A percentile compares a stretch with the other conserved stretches of the same genome.
These are phyloP conservation scores for Aureobasidium sp. DNA, from an alignment of 2,329 filamentous ascomycete species.

Conservation along the genomic window DNA sequence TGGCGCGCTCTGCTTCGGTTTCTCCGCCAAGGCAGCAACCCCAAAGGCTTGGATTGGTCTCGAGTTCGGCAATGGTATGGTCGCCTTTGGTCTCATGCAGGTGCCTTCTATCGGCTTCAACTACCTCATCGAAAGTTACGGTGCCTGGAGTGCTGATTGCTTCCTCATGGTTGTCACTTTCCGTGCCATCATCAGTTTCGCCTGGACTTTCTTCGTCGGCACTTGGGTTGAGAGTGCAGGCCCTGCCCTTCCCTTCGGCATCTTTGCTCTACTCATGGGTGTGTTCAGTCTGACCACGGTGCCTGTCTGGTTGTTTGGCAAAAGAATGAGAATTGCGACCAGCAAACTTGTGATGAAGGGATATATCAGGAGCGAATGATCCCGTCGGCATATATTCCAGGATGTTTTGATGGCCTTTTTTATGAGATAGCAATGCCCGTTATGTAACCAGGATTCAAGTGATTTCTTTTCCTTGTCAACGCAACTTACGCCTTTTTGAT, in stretches of 20 bases:
- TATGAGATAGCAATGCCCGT: not conserved
- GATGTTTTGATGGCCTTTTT: not conserved
- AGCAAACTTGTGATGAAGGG: not conserved
- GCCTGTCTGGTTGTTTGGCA: constrained; percentile 31
- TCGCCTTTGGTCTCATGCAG: constrained; percentile 34
- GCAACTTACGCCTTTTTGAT: not conserved
- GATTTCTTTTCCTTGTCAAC: not conserved
- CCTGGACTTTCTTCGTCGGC: constrained; percentile 47
- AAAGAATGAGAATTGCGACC: constrained; percentile 34
- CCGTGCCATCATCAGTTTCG: constrained; percentile 42
- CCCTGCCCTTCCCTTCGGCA: constrained; percentile 42
- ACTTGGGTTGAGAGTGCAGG: constrained; percentile 39
- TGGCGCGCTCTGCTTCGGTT: constrained; percentile 33
- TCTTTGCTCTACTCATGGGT: constrained; percentile 46
- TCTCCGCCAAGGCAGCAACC: constrained; percentile 30
- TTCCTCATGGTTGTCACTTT: constrained; percentile 46
- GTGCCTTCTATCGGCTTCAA: constrained; percentile 36
- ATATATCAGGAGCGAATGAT: not conserved
- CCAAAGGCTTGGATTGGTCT: constrained; percentile 31
- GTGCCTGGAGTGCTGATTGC: constrained; percentile 35
- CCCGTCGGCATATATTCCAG: not conserved
- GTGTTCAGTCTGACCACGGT: constrained; percentile 35
- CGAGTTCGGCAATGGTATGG: constrained; percentile 31
- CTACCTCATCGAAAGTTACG: constrained; percentile 29
- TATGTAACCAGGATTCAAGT: not conserved